Conservation (phyloP, 2,329 filamentous ascomycete species). For the Nemania sp. region DNA sequence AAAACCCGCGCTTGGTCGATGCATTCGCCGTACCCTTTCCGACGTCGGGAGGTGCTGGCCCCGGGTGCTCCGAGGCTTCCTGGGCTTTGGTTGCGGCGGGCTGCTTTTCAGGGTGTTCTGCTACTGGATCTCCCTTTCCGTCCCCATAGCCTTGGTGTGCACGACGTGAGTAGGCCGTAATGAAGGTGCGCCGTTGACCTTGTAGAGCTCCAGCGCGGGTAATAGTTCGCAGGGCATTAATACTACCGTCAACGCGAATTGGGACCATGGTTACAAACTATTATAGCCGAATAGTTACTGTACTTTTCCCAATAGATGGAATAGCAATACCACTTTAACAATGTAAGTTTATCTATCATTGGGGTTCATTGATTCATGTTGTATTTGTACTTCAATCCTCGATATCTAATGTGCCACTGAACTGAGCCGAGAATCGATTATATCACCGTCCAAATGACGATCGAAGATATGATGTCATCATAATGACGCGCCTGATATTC, state of each 20-base stretch:
- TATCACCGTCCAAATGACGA: constrained; percentile 13
- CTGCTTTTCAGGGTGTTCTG: constrained; percentile 54
- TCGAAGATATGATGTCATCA: constrained; percentile 37
- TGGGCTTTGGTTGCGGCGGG: constrained; percentile 49
- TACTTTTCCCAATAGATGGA: not conserved
- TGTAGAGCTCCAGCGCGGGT: constrained; percentile 41
- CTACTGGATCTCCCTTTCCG: constrained; percentile 53
- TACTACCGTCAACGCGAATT: constrained; percentile 46
- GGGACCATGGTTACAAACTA: constrained; percentile 45
- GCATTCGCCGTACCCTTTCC: constrained; percentile 55
- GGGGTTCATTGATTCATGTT: too few relatives aligned
- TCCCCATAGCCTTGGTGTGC: constrained; percentile 56
- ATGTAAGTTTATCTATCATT: not conserved
- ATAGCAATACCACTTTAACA: not conserved
- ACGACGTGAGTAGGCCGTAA: constrained; percentile 38
- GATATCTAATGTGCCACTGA: too few relatives aligned
- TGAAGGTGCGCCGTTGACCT: constrained; percentile 44
- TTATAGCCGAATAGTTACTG: not conserved
- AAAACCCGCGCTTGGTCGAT: constrained; percentile 51
- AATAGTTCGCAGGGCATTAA: constrained; percentile 42
- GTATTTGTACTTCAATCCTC: too few relatives aligned
- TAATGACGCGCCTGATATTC: constrained; percentile 29
- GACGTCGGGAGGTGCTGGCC: constrained; percentile 55
- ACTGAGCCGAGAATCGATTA: not conserved
- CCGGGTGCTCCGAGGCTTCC: constrained; percentile 57